Evolutionary conservation across 768 basidiomycete species (phyloP), one percentile per base, ranked within the genome.

Genomic region (Psilocybe tampanensis): DNA sequence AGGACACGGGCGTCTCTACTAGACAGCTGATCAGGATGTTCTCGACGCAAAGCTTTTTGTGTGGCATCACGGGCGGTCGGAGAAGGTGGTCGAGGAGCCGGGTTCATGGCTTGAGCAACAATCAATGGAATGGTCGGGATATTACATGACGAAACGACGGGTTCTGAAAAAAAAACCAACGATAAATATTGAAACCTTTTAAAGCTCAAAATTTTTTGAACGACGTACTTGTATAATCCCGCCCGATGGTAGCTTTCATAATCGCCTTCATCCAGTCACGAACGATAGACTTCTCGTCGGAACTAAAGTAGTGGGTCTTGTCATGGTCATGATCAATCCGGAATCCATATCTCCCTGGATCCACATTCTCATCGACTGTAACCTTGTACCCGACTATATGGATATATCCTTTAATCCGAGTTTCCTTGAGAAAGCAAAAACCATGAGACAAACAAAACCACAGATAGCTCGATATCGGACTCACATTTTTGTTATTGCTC

Each of bases 211-310:
- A 24, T 19, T 9, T 47, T 5, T 36, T n/a, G n/a, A 7, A 41
- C 44, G 54, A 79, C 89, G 36, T 65, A 95, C 94, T 90, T 8
- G 89, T 83, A 68, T 95, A 98, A 70, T 98, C 97, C 54, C 97
- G 79, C 8, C 85, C 89, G 63, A 99, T 99, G 12, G 96, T 98
- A 2, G 96, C 94, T 70, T 98, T 99, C 94, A 98, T 98, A 63
- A 99, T 85, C 8, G 95, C 94, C 76, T 98, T 99, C 97, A 98
- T 98, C 96, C 97, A 98, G 62, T 94, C 94, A n/a, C 97, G 86
- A 47, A 97, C 82, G 34, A 85, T 74, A 0, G 75, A 66, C 72
- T 94, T 92, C 66, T 98, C 95, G 21, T 94, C 90, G 0, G 93
- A 94, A 60, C 92, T 93, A 74, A 99, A 99, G 67, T 73, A 93